Evolutionary conservation across 2,329 filamentous ascomycete species (phyloP), one percentile per base, ranked within the genome.

Genomic region (Phialophora chinensis): DNA sequence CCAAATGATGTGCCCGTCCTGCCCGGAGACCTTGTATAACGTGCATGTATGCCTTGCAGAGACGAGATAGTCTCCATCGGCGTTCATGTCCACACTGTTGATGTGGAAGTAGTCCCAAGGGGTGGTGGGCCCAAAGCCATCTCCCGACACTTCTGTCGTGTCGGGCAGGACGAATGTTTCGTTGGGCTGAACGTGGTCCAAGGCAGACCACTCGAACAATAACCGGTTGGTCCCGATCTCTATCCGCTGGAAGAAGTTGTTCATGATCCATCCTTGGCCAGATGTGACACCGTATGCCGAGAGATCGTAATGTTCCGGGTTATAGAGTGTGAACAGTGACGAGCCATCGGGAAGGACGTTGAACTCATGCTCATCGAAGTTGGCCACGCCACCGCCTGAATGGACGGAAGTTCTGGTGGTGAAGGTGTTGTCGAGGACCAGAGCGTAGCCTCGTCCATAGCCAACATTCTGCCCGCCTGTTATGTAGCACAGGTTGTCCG

Each of bases 181-280:
- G 1, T 78, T 79, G 2, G 81, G 81, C 67, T 82, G 79, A 20
- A 87, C 78, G 73, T 87, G 83, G 65, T 87, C 84, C 11, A 87
- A 74, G 67, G 83, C 84, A 47, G 80, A 81, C 86, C 86, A 88
- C 71, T 88, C 85, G 68, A 88, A 88, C 8, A 87, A 66, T 4
- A 88, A 73, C 52, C 82, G 77, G 1, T 84, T 84, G 5, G 81
- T 84, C 59, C 82, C 81, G 44, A 85, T 78, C 20, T 85, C 80
- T 5, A 85, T 75, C 71, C 85, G 82, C 72, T 85, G 83, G 67
- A 85, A 85, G 3, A 64, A 64, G 33, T 58, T 65, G 59, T 70
- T 70, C 57, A 59, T 57, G 31, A 70, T 44, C 68, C 68, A 70
- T 14, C 68, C 68, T 38, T 68, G 63, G 6, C 63, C 66, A 5